Conservation (phyloP, 2,329 filamentous ascomycete species). For the Myotisia sp. region DNA sequence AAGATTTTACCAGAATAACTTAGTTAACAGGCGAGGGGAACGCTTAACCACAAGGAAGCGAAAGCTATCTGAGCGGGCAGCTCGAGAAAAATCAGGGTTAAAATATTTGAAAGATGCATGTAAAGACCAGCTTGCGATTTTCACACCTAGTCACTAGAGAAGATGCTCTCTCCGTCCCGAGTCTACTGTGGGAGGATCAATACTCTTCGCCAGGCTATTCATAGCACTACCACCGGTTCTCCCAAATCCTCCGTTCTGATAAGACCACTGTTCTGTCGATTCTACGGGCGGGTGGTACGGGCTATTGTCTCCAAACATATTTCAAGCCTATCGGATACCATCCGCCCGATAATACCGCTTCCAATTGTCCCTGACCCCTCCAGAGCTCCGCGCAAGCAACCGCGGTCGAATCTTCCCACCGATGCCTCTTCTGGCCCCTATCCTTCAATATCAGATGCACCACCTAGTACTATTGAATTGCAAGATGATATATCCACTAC, state of each 20-base stretch:
- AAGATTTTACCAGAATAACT: no score
- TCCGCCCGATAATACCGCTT: constrained; percentile 10
- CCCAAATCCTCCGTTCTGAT: neutral
- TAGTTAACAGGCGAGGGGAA: no score
- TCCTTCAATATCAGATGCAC: neutral
- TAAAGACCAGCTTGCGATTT: neutral
- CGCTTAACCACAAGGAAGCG: no score
- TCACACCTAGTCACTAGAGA: constrained; percentile 5
- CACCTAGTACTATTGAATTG: constrained; percentile 3
- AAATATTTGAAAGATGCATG: constrained; percentile 3
- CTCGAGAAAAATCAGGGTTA: no score
- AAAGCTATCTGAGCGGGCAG: neutral
- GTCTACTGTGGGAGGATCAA: neutral
- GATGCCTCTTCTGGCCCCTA: neutral
- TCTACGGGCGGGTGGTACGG: constrained; percentile 11
- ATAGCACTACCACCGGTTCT: constrained; percentile 1
- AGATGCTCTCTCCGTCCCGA: constrained; percentile 9
- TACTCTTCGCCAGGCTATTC: constrained; percentile 1
- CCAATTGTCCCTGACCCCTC: neutral
- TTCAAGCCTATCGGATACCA: constrained; percentile 11
- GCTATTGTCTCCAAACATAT: constrained; percentile 13
- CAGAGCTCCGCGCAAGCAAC: neutral
- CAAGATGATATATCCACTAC: constrained; percentile 10
- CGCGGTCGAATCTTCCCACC: neutral
- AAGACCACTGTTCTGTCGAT: constrained; percentile 4